Evolutionary conservation across 2,329 filamentous ascomycete genomes (phyloP).

Genomic region (Fonsecaea pugnacius): DNA sequence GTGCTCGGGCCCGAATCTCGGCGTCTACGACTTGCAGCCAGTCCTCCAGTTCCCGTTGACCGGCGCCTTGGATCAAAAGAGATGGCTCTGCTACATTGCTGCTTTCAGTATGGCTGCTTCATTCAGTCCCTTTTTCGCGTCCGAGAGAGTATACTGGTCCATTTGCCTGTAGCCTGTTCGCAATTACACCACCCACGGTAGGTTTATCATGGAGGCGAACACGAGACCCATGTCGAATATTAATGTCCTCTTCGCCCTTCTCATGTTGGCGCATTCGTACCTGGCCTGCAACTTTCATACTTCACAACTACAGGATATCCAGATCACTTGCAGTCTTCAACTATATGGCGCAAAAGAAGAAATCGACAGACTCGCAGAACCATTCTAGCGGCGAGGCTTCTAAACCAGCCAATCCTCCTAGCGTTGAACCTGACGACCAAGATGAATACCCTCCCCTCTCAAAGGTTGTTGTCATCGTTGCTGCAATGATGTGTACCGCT

Average conservation of each 20-base stretch:
- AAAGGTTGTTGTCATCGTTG: constrained; percentile 30
- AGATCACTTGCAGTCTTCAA: neutral
- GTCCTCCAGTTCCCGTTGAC: neutral
- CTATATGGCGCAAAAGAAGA: constrained; percentile 15
- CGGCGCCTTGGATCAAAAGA: neutral
- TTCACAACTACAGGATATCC: neutral
- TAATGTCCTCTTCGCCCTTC: neutral
- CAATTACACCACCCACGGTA: neutral
- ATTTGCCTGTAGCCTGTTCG: constrained; percentile 5
- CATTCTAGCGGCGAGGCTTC: constrained; percentile 11
- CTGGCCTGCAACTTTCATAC: neutral
- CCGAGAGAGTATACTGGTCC: constrained; percentile 8
- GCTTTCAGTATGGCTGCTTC: constrained; percentile 1
- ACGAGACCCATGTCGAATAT: neutral
- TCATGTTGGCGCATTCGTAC: neutral
- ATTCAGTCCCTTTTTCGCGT: constrained; percentile 1
- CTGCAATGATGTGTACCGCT: constrained; percentile 28
- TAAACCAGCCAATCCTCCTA: neutral
- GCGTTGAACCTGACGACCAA: constrained; percentile 11
- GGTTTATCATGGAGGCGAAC: constrained; percentile 5
- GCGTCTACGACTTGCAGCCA: neutral
- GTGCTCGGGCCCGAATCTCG: neutral
- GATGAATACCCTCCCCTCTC: constrained; percentile 33
- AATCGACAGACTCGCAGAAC: neutral
- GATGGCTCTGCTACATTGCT: neutral